A percentile compares a stretch with the other conserved stretches of the same genome.
phyloP scores from a whole-genome alignment of 345 rosid species.

The Laguncularia racemosa region DNA sequence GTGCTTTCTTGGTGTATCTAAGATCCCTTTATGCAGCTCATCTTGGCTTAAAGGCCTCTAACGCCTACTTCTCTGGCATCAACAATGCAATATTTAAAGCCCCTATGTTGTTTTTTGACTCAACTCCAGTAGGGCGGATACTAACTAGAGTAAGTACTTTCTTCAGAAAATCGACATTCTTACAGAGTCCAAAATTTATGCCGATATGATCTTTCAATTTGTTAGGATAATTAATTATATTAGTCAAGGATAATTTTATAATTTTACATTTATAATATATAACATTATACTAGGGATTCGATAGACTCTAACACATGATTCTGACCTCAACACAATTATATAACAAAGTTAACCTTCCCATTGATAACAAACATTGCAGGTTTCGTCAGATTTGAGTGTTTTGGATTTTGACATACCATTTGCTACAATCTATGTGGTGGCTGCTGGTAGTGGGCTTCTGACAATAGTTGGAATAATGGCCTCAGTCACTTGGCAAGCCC shows the following conservation, averaged over 20 bases:
- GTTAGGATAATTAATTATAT: too few relatives aligned
- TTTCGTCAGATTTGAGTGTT: constrained; percentile 67
- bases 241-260: too few relatives aligned
- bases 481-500: constrained; percentile 78
- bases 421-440: constrained; percentile 27
- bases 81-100: constrained; percentile 53
- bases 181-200: not conserved
- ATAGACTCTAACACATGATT: too few relatives aligned
- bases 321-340: too few relatives aligned
- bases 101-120: constrained; percentile 74
- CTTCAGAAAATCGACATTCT: not conserved
- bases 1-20: constrained; percentile 38
- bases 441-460: constrained; percentile 32
- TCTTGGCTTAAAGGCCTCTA: constrained; percentile 63
- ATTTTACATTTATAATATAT: too few relatives aligned
- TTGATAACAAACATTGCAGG: constrained; percentile 24
- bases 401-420: constrained; percentile 62
- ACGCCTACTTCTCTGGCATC: constrained; percentile 60
- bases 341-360: not conserved
- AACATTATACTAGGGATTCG: too few relatives aligned
- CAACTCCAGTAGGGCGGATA: constrained; percentile 73
- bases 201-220: not conserved
- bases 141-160: constrained; percentile 52
- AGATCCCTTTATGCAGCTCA: constrained; percentile 37
- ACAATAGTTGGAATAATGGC: constrained; percentile 45